A percentile compares a stretch with the other conserved stretches of the same genome.
Conservation (phyloP, 2,329 filamentous ascomycete species). For the Aspergillus versicolor region DNA sequence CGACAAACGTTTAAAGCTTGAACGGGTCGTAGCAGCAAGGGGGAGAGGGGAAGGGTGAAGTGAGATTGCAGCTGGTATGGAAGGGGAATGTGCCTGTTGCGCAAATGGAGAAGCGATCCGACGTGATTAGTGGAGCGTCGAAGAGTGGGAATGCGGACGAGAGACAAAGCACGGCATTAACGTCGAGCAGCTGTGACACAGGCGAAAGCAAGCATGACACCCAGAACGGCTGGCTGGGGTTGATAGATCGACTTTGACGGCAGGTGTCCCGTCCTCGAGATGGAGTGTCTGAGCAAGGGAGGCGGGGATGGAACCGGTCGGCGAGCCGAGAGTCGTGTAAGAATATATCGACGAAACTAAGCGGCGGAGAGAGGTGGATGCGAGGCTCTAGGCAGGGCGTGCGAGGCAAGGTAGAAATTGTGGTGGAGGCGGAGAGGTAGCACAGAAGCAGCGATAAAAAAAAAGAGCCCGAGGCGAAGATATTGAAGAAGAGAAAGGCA, state of each 20-base stretch:
- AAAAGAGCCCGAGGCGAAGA: slow-evolving; percentile 11
- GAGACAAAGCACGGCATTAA: slow-evolving; percentile 37
- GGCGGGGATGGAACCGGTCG: slow-evolving; percentile 1
- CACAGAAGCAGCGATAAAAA: slow-evolving; percentile 8
- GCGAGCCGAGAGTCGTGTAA: slow-evolving; percentile 7
- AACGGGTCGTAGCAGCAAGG: slow-evolving; percentile 36
- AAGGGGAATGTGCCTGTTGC: slow-evolving; percentile 36
- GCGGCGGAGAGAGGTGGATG: slow-evolving; percentile 14
- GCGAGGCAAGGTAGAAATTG: slow-evolving; percentile 8
- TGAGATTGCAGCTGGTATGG: slow-evolving; percentile 25
- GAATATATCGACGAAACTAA: slow-evolving; percentile 12
- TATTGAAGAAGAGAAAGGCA: slow-evolving; percentile 3
- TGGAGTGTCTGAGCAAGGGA: slow-evolving; percentile 4
- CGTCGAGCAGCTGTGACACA: slow-evolving; percentile 40
- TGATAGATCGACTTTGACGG: slow-evolving; percentile 20
- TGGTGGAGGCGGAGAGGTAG: slow-evolving; percentile 15
- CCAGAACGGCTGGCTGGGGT: slow-evolving; percentile 18
- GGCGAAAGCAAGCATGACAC: slow-evolving; percentile 35
- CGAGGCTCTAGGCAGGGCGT: slow-evolving; percentile 5
- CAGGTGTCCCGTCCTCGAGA: slow-evolving; percentile 4
- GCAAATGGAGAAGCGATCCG: slow-evolving; percentile 25
- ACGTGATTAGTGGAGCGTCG: slow-evolving; percentile 34
- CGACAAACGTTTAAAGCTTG: slow-evolving; percentile 29
- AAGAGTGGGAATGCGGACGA: slow-evolving; percentile 36
- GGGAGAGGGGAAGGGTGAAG: slow-evolving; percentile 26